Percentiles rank a stretch among this genome's conserved stretches.
Conservation (phyloP, 441 rosid species). For the Mallotus repandus region DNA sequence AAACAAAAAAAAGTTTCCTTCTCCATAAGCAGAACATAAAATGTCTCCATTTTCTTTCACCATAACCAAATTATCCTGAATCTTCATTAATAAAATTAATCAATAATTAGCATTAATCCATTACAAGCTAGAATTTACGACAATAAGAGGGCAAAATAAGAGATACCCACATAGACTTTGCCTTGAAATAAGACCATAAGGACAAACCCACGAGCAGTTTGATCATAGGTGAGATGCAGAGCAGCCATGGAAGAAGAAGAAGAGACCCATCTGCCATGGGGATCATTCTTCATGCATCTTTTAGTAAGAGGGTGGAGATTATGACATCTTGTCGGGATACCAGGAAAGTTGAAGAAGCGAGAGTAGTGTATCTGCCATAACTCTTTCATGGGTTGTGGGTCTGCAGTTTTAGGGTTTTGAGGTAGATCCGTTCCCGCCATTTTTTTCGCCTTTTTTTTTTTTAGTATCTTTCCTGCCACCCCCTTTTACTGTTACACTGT, state of each 20-base stretch:
- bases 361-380: conserved; percentile 21
- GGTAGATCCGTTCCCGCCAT: conserved; percentile 17
- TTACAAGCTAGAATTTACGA: no score
- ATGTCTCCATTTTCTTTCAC: no score
- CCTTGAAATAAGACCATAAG: conserved; percentile 21
- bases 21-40: no score
- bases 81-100: no score
- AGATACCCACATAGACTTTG: conserved; percentile 22
- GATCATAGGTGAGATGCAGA: conserved; percentile 13
- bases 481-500: no score
- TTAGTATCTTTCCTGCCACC: no score
- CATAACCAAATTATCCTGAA: no score
- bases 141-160: neutral
- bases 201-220: neutral
- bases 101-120: no score
- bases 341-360: conserved; percentile 24
- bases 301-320: neutral
- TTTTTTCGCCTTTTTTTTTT: neutral
- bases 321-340: conserved; percentile 13
- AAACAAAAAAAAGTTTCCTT: no score
- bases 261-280: conserved; percentile 25
- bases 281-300: conserved; percentile 2
- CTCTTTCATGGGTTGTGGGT: neutral
- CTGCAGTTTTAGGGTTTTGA: neutral
- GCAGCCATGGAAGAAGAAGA: conserved; percentile 19